phyloP scores from a whole-genome alignment of 176 grass and related monocot species.

The Olyra latifolia region DNA sequence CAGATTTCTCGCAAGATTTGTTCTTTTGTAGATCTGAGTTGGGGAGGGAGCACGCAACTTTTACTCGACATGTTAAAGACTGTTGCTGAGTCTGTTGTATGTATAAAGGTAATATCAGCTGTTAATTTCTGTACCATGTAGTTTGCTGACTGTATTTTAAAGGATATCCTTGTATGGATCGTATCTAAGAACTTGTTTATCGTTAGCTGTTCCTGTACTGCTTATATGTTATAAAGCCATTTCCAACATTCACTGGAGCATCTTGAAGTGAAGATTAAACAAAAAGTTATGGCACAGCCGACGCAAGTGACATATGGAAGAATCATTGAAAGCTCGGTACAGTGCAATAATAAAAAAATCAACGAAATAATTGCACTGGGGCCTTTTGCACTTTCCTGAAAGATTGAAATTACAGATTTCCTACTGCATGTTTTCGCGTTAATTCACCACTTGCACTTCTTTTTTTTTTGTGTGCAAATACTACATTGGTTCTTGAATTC shows the following conservation, averaged over 20 bases:
- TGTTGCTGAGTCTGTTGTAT: slow-evolving; percentile 33
- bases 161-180: not conserved
- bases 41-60: slow-evolving; percentile 46
- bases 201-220: not conserved
- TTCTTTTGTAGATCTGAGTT: slow-evolving; percentile 56
- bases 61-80: slow-evolving; percentile 47
- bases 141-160: not conserved
- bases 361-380: not conserved
- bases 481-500: not conserved
- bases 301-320: not conserved
- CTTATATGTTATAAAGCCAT: not conserved
- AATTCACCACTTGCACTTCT: not conserved
- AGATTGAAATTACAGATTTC: not conserved
- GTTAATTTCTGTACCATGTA: not conserved
- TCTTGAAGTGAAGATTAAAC: not conserved
- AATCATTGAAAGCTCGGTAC: not conserved
- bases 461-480: not conserved
- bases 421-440: not conserved
- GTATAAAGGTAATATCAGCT: slow-evolving; percentile 54
- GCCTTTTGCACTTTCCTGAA: not conserved
- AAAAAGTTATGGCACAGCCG: not conserved
- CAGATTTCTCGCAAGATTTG: slow-evolving; percentile 70
- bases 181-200: not conserved
- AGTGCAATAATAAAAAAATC: not conserved
- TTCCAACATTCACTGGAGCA: not conserved